Evolutionary conservation across 306 rosid species (phyloP).

Genomic region (Vicia faba): DNA sequence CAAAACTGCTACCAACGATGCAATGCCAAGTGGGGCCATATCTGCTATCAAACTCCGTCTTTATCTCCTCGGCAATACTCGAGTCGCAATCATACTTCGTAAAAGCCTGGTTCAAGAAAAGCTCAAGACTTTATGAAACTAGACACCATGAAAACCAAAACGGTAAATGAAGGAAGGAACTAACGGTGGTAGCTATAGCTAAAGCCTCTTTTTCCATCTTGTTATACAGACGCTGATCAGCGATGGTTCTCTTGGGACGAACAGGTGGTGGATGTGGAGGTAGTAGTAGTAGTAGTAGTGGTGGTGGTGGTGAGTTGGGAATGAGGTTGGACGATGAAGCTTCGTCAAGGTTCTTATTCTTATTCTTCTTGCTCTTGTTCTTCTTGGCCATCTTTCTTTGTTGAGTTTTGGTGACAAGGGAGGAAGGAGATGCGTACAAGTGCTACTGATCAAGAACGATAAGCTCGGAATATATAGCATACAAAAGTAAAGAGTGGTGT

Average conservation of each 20-base stretch:
- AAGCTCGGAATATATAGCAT: background rate
- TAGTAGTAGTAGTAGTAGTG: constrained; percentile 39
- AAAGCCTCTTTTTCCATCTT: constrained; percentile 82
- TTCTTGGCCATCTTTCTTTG: background rate
- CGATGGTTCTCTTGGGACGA: constrained; percentile 57
- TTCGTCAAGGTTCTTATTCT: constrained; percentile 50
- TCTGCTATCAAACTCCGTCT: constrained; percentile 83
- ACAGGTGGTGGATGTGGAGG: constrained; percentile 46
- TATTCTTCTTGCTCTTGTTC: background rate
- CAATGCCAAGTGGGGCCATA: constrained; percentile 96
- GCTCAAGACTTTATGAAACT: constrained; percentile 17
- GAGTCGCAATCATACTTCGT: constrained; percentile 74
- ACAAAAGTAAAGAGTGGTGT: background rate
- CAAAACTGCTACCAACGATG: constrained; percentile 87
- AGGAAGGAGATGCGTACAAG: too few species aligned
- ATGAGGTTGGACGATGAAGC: constrained; percentile 47
- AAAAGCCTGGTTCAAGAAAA: constrained; percentile 56
- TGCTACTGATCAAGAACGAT: too few species aligned
- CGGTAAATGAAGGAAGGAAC: constrained; percentile 26
- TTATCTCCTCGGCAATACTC: constrained; percentile 81
- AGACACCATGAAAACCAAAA: background rate
- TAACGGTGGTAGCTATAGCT: constrained; percentile 76
- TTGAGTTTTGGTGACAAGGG: too few species aligned
- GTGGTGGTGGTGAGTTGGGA: constrained; percentile 53
- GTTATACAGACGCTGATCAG: constrained; percentile 6